Conservation (phyloP, 108 stramenopile species). For the Cyclostephanos tholiformis region DNA sequence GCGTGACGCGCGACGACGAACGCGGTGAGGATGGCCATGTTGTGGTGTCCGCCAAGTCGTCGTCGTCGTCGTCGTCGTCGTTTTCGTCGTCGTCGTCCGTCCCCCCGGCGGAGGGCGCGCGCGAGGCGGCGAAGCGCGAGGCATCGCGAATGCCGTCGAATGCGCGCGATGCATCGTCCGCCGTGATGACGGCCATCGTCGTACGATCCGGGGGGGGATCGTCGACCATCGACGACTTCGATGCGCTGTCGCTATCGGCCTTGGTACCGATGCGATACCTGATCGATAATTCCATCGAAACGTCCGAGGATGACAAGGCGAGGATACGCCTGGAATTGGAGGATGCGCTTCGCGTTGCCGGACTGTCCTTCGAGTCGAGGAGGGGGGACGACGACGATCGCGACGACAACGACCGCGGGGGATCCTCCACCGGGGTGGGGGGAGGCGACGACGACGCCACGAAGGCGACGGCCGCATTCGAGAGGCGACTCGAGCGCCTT, state of each 20-base stretch:
- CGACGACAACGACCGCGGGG: too few relatives aligned
- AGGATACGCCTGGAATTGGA: slow-evolving; percentile 11
- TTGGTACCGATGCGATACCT: slow-evolving; percentile 10
- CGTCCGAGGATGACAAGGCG: background rate
- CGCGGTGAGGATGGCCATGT: background rate
- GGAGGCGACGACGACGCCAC: too few relatives aligned
- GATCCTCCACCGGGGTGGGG: too few relatives aligned
- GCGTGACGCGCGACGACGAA: background rate
- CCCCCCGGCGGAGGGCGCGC: background rate
- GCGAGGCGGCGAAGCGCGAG: background rate
- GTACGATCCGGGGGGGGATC: background rate
- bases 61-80: background rate
- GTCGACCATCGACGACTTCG: background rate
- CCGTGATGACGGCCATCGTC: background rate
- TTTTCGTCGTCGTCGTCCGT: background rate
- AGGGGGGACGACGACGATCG: background rate
- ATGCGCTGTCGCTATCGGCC: slow-evolving; percentile 13
- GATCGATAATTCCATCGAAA: slow-evolving; percentile 1
- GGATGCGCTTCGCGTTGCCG: slow-evolving; percentile 1
- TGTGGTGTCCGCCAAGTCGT: too few relatives aligned
- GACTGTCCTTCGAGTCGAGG: background rate
- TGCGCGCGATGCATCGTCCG: slow-evolving; percentile 1
- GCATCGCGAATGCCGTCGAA: background rate
- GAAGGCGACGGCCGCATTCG: slow-evolving; percentile 22
- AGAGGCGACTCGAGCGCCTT: slow-evolving; percentile 61